Base-by-base conservation (phyloP, 2,329 filamentous ascomycete species). In the Fusarium sp. region DNA sequence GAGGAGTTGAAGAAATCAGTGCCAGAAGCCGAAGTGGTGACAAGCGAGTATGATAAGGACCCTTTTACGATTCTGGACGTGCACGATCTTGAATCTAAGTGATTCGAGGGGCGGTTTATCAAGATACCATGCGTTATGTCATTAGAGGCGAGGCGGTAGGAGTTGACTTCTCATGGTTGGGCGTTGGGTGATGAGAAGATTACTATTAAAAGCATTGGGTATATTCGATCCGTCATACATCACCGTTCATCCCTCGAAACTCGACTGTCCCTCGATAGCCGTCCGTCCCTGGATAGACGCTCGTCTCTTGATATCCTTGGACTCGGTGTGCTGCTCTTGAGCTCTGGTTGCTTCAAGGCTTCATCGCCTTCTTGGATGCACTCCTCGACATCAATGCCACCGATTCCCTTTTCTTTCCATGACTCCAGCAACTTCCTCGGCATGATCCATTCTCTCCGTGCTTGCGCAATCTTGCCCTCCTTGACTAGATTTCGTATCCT, bases 31-130 rank as follows among this genome's bases (percentile, higher is more conserved):
- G 85, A 89, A 65, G 91, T 98, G 15, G 82, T 92, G 66, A 90
- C 97, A 58, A 98, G 95, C 82, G 88, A 93, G 81, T 87, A 87
- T 50, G 97, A 99, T 83, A 88, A 90, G 69, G 97, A 99, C 87
- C 97, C 97, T 0, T 99, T 95, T 84, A 92, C 92, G 61, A 93
- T 98, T 68, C 87, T 94, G 73, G 86, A 88, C 70, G 82, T 90
- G 38, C 78, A 79, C 17, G 78, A 82, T 63, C 76, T 88, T 66
- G 79, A 81, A 43, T 74, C 25, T 7, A n/a, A 52, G 25, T 52
- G 47, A 52, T 40, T 8, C 25, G 57, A 30, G 40, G n/a, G n/a
- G 54, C 20, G 6, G 63, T 61, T 61, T 27, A 37, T 27, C 6
- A n/a, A 9, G 35, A 54, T 38, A 45, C 22, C 43, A 47, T 27